Base-by-base conservation (phyloP, 352 stramenopile species). In the Globisporangium perplexum region DNA sequence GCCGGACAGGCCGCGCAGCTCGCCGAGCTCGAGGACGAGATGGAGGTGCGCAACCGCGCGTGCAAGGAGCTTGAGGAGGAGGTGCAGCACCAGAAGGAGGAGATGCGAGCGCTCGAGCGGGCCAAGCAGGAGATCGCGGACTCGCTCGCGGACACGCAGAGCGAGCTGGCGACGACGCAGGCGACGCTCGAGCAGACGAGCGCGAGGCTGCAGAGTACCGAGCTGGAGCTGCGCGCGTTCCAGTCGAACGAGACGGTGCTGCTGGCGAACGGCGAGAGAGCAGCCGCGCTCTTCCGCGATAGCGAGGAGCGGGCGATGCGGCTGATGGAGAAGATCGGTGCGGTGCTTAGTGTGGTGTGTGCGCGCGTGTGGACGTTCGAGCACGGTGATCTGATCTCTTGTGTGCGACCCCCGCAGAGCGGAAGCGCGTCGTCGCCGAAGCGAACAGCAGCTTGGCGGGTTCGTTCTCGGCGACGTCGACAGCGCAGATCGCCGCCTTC, bases 41-140 rank as follows among this genome's bases (percentile, higher is more conserved):
- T 95, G 0, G 86, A 90, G 43, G 72, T 51, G 43, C 79, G 78
- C 24, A 85, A 72, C 12, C 60, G 68, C 15, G 48, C 60, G 6
- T 80, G 74, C 46, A 88, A 90, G 57, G 81, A 93, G 39, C 63
- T 93, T 0, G 85, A 93, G 49, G 83, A 90, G 54, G 65, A 72
- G 43, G 61, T 85, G 6, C 59, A 83, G 42, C 59, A 63, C 10
- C 67, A 88, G 52, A 72, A 74, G 47, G 65, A 59, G 24, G 71
- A 90, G 35, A 57, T 86, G 15, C 60, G 66, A 8, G 53, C 67
- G 5, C 22, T 92, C 10, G 66, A 74, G 35, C 51, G 54, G 18
- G 74, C 62, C 3, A 87, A 86, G 23, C 50, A 72, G 38, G 67
- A 84, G 26, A 51, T 80, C 23, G 65, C 69, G 22, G 61, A 72